Evolutionary conservation across 1,284 basidiomycete genomes (phyloP).

Genomic region (Trichosporon sp.): DNA sequence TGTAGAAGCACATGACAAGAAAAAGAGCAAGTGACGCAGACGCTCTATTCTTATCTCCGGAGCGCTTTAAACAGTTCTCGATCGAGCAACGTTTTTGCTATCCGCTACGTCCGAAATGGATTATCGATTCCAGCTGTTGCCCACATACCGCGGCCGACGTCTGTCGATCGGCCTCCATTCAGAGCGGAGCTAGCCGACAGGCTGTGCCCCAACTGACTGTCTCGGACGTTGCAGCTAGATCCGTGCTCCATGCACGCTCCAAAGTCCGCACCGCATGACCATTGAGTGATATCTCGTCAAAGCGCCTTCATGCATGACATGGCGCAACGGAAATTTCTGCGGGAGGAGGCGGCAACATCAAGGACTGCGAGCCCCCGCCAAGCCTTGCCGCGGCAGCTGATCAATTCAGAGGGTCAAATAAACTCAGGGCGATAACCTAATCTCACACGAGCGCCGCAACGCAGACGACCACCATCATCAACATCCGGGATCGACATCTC

Average conservation of each 20-base stretch:
- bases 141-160: neutral
- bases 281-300: too few relatives aligned
- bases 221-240: too few relatives aligned
- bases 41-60: constrained; percentile 9
- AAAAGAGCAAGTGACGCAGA: neutral
- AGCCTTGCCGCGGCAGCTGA: neutral
- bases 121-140: neutral
- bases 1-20: too few relatives aligned
- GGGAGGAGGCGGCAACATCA: neutral
- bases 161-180: neutral
- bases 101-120: constrained; percentile 3
- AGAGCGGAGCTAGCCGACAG: neutral
- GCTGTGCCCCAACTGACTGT: neutral
- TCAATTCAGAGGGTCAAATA: neutral
- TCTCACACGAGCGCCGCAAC: neutral
- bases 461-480: neutral
- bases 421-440: constrained; percentile 8
- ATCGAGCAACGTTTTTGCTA: neutral
- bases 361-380: neutral
- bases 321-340: neutral
- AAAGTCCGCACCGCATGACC: too few relatives aligned
- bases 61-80: neutral
- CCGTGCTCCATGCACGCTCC: too few relatives aligned
- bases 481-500: neutral
- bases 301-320: too few relatives aligned